Evolutionary conservation across 306 rosid genomes (phyloP).

Genomic region (Senna tora): DNA sequence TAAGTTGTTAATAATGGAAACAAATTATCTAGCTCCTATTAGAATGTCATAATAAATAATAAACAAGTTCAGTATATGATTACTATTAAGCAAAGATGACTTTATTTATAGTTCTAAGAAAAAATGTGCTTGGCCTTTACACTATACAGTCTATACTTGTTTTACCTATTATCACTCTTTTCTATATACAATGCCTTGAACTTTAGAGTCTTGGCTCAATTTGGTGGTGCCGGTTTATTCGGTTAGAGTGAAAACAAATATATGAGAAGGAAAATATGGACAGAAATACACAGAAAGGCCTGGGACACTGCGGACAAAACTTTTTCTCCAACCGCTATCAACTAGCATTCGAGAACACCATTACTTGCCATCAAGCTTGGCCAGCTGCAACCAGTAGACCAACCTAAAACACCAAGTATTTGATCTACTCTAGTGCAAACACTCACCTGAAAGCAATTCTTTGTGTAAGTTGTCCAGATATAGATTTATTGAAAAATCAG

Average conservation of each 20-base stretch:
- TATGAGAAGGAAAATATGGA: constrained; percentile 42
- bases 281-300: constrained; percentile 42
- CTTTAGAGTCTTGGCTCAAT: constrained; percentile 51
- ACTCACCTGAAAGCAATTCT: constrained; percentile 52
- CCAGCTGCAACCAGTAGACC: constrained; percentile 97
- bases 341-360: constrained; percentile 61
- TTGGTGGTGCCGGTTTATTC: constrained; percentile 57
- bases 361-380: constrained; percentile 58
- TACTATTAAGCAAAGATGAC: too few relatives aligned
- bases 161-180: constrained; percentile 68
- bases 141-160: constrained; percentile 52
- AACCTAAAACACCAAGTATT: constrained; percentile 80
- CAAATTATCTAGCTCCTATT: not conserved
- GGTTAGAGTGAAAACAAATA: constrained; percentile 57
- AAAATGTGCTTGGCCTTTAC: not conserved
- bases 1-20: too few relatives aligned
- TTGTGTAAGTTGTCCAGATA: constrained; percentile 34
- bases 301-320: constrained; percentile 64
- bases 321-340: constrained; percentile 47
- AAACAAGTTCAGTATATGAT: not conserved
- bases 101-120: too few relatives aligned
- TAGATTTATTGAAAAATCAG: constrained; percentile 12
- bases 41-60: not conserved
- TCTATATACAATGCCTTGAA: constrained; percentile 75
- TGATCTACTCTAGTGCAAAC: constrained; percentile 70